Conservation (phyloP, 1,284 basidiomycete species). For the Naganishia sp. region DNA sequence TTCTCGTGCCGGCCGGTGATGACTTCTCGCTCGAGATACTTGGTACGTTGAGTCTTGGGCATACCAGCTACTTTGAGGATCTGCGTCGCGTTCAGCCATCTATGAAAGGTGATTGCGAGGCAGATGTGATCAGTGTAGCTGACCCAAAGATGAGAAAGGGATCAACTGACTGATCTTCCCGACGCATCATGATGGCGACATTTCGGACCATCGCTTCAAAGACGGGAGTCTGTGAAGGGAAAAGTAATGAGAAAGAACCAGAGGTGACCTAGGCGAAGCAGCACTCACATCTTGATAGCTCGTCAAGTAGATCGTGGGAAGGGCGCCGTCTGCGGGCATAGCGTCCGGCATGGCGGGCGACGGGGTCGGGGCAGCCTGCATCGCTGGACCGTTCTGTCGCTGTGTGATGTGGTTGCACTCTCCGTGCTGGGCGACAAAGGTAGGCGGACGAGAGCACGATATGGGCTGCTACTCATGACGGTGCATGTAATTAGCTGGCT, state of each 20-base stretch:
- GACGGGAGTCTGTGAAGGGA: slow-evolving; percentile 57
- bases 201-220: slow-evolving; percentile 97
- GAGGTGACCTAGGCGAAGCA: background rate
- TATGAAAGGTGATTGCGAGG: slow-evolving; percentile 23
- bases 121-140: background rate
- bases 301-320: slow-evolving; percentile 47
- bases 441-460: background rate
- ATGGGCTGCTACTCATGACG: background rate
- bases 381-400: background rate
- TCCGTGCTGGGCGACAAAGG: background rate
- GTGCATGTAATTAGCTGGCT: too few species aligned
- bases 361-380: slow-evolving; percentile 31
- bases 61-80: slow-evolving; percentile 98
- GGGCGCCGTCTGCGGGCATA: slow-evolving; percentile 8
- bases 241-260: too few species aligned
- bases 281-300: slow-evolving; percentile 52
- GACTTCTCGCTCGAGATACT: slow-evolving; percentile 94
- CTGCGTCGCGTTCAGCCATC: slow-evolving; percentile 84
- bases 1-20: slow-evolving; percentile 95
- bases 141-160: background rate
- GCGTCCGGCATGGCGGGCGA: slow-evolving; percentile 9
- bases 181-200: slow-evolving; percentile 96
- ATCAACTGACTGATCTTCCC: slow-evolving; percentile 83
- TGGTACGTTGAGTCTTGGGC: slow-evolving; percentile 80
- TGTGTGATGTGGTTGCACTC: too few species aligned